Evolutionary conservation across 305 asterid species (phyloP).

Genomic region (Fraxinus dipetala): DNA sequence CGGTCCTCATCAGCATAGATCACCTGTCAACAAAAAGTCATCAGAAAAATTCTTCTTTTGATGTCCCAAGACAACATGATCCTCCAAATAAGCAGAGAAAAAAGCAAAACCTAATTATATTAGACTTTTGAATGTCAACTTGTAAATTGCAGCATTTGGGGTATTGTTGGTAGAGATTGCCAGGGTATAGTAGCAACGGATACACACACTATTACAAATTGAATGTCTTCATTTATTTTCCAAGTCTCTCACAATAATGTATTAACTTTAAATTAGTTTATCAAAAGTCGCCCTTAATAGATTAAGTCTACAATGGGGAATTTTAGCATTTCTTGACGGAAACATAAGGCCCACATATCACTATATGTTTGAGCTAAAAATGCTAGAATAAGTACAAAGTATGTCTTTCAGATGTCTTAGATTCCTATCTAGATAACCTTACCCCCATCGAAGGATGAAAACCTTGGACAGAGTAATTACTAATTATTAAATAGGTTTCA

Average conservation of each 20-base stretch:
- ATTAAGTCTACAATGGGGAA: not conserved
- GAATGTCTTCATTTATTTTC: not conserved
- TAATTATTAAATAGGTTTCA: not conserved
- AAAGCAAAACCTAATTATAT: not conserved
- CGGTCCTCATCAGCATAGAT: slow-evolving; percentile 87
- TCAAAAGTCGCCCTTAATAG: not conserved
- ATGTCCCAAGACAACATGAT: not conserved
- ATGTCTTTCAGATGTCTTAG: not conserved
- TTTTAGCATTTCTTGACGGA: not conserved
- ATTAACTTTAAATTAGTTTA: not conserved
- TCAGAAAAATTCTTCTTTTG: not conserved
- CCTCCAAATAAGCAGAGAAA: not conserved
- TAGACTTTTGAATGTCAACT: not conserved
- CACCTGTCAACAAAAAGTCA: slow-evolving; percentile 53
- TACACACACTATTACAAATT: not conserved
- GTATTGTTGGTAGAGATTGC: not conserved
- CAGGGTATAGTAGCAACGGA: not conserved
- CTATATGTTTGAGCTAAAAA: not conserved
- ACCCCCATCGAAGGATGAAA: not conserved
- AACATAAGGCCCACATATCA: not conserved
- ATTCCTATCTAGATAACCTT: not conserved
- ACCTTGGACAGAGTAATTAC: not conserved
- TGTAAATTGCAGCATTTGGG: not conserved
- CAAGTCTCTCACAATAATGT: not conserved
- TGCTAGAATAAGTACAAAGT: not conserved